Evolutionary conservation across 768 basidiomycete genomes (phyloP), one percentile per base, ranked within the genome.

Genomic region (Russula vinacea): DNA sequence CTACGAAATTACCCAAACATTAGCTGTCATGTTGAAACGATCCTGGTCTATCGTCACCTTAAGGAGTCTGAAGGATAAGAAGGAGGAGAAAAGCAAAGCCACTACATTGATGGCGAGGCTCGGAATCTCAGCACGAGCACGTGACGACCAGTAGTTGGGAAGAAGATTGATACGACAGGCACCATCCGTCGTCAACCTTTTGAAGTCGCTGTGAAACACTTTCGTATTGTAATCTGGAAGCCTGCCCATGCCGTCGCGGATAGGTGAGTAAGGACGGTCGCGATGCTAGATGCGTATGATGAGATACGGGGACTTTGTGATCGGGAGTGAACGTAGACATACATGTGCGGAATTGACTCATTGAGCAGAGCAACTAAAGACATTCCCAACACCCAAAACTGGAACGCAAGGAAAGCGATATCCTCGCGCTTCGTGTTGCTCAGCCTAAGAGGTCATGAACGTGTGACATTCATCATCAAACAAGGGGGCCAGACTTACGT

Each of bases 361-460:
- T 91, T 90, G 62, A 82, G 70, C 60, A 82, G 66, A 45, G 89
- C 89, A 50, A 89, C 86, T 33, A 87, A 62, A 13, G 88, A 89
- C 85, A 90, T 87, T 35, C 86, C 88, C 17, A 90, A 76, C 7
- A 90, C 84, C 90, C 90, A 92, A 60, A 89, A 75, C 68, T 92
- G 88, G 76, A 91, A 92, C 7, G 80, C 79, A 45, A 92, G 84
- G 74, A 91, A 91, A 13, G 86, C 81, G 63, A 89, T 75, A 72
- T 92, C 90, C 70, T 91, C 89, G 32, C 90, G 85, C 72, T 88
- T 83, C 33, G 88, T 90, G 71, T 89, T 82, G 58, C 78, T 77
- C 58, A 92, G 79, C 26, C 89, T 91, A 66, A 29, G 35, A 24
- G 19, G 35, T 45, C 24, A 8, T 62, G 44, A 29, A n/a, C 8